Base-by-base conservation (phyloP, 176 grass and related monocot genomes). In the Zoysia japonica region DNA sequence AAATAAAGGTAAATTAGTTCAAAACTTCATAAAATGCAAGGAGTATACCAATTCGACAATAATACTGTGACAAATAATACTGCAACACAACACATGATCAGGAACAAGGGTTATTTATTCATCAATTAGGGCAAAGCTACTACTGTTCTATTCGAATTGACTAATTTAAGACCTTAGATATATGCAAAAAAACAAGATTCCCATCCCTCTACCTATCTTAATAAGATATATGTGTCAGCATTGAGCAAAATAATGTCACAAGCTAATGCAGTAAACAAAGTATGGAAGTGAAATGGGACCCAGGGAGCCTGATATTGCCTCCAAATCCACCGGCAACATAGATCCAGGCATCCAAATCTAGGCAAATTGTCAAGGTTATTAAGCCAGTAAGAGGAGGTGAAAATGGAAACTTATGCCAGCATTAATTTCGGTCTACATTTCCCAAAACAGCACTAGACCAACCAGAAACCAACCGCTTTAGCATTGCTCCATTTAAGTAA, bases 101-200 rank as follows among this genome's bases (percentile, higher is more conserved):
- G 19, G 2, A 61, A 61, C 59, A 19, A 28, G 61, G 67, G 35
- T n/a, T 83, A 55, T 35, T 51, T 44, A 52, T 61, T 47, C 46
- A 53, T 44, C 16, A 61, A 68, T 14, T 78, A 71, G 57, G 64
- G 10, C 28, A 28, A 28, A 28, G 28, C 53, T 78, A 41, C 14
- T 65, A 40, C 2, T 40, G 7, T 2, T 67, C 65, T 47, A 47
- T 43, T 42, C 79, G 39, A 12, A 73, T 74, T 2, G 17, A 47
- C 50, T 14, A 76, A 60, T 36, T 68, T 46, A 15, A 83, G 6
- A 52, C 45, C 12, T 66, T 48, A 71, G 19, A 50, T 47, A 40
- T 37, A 47, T 78, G 66, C 35, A 82, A 82, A 19, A 65, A 81
- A 75, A 3, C 14, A 87, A 63, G 5, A 87, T 53, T 15, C 40